A percentile compares a stretch with the other conserved stretches of the same genome.
Conservation (phyloP, 192 early-diverging fungal genomes). For the Coemansia sp. region DNA sequence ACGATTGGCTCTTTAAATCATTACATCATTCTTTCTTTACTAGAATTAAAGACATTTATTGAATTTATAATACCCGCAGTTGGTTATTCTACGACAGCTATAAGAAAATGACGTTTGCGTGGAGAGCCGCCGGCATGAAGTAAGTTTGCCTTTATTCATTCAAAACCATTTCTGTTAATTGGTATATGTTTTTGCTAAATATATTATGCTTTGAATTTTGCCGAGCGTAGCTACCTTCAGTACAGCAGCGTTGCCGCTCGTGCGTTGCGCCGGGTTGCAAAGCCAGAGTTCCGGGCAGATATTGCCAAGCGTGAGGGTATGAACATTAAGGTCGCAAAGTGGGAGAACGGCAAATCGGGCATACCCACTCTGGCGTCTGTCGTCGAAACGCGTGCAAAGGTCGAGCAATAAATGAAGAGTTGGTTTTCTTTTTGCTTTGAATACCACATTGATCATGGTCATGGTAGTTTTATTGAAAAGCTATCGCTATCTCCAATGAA, state of each 20-base stretch:
- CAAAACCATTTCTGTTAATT: background rate
- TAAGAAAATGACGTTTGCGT: background rate
- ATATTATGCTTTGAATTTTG: too few relatives aligned
- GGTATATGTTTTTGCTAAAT: background rate
- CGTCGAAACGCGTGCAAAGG: slow-evolving; percentile 44
- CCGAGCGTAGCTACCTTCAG: slow-evolving; percentile 43
- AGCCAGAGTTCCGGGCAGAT: slow-evolving; percentile 43
- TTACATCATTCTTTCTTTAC: too few relatives aligned
- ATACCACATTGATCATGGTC: too few relatives aligned
- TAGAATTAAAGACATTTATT: too few relatives aligned
- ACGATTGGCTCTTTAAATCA: too few relatives aligned
- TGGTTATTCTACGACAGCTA: too few relatives aligned
- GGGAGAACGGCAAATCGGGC: slow-evolving; percentile 46
- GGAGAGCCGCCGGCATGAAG: background rate
- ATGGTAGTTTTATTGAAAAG: too few relatives aligned
- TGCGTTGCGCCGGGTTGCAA: slow-evolving; percentile 45
- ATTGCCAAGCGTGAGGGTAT: slow-evolving; percentile 48
- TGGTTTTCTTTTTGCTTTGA: too few relatives aligned
- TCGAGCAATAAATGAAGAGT: slow-evolving; percentile 27
- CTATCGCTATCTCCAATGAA: too few relatives aligned
- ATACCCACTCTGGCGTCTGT: slow-evolving; percentile 11
- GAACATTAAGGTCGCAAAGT: slow-evolving; percentile 46
- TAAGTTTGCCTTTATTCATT: background rate
- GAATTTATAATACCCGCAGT: too few relatives aligned
- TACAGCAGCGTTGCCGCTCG: slow-evolving; percentile 54